Evolutionary conservation across 148 eudicot genomes (phyloP), one percentile per base, ranked within the genome.

Genomic region (Spergularia marina): DNA sequence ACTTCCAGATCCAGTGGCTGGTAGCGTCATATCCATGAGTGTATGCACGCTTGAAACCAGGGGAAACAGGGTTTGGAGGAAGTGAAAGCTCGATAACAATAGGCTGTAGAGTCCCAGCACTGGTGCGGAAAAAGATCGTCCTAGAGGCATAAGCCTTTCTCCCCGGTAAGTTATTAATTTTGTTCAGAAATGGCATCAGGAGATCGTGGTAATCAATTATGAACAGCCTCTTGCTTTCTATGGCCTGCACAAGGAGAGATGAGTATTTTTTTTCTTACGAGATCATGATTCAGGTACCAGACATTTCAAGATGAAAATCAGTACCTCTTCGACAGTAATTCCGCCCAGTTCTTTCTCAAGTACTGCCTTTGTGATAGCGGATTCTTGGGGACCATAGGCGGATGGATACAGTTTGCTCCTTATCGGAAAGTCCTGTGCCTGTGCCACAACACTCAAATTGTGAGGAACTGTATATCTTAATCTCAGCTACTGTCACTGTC

Each of bases 401-500:
- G 82, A 80, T 64, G 95, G 89, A 85, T 94, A 97, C 52, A 94
- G 80, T 79, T 88, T 88, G 84, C 98, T 90, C 51, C 71, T 34
- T 69, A 90, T 85, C 2, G 97, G 98, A 72, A 91, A 84, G 68
- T 88, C 97, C 98, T 93, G 81, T 20, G 49, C 97, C 98, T 93
- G 81, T 20, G 49, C 39, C 71, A 73, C 36, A 69, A 72, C 75
- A 21, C 7, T 60, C 53, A 12, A 68, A 23, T 14, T 47, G 16
- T 4, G 65, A 40, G 10, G 21, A 71, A 65, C 62, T 3, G 44
- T 53, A 7, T 61, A 30, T 15, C 3, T 30, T 30, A 70, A 23
- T 63, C 57, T 25, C 17, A 41, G 1, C 59, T 39, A 30, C 54
- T 53, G 23, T 52, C 54, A 20, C 16, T 52, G 12, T 20, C 54